Evolutionary conservation across 2,329 filamentous ascomycete species (phyloP).

Genomic region (Xylaria sp.): DNA sequence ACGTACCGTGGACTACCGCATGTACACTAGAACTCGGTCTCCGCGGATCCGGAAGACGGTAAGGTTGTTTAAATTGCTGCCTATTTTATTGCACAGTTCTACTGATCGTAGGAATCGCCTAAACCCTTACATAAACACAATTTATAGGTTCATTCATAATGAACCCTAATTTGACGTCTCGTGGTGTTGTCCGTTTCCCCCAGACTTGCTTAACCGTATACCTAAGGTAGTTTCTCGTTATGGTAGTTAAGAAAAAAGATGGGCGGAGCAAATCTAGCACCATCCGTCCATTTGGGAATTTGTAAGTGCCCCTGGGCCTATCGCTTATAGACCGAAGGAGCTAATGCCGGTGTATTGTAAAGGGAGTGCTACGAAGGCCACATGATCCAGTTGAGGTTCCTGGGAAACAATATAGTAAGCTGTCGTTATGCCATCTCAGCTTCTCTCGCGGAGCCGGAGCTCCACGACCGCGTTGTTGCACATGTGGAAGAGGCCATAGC

Average conservation of each 20-base stretch:
- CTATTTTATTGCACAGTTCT: conserved; percentile 1
- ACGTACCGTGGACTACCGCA: neutral
- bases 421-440: conserved; percentile 41
- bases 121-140: neutral
- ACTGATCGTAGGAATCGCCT: neutral
- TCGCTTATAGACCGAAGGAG: neutral
- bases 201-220: neutral
- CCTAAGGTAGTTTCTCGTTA: neutral
- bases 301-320: conserved; percentile 17
- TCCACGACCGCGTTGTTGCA: conserved; percentile 21
- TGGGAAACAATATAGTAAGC: conserved; percentile 39
- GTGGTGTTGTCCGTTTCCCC: neutral
- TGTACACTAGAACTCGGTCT: conserved; percentile 15
- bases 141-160: neutral
- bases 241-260: conserved; percentile 11
- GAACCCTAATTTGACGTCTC: neutral
- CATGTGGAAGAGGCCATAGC: conserved; percentile 37
- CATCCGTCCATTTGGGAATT: conserved; percentile 30
- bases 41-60: conserved; percentile 23
- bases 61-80: conserved; percentile 12
- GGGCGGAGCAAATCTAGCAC: conserved; percentile 6
- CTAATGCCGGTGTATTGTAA: neutral
- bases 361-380: conserved; percentile 42
- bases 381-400: conserved; percentile 42
- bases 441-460: conserved; percentile 27